Conservation (phyloP, 2,329 filamentous ascomycete species). For the Epichloe scottii region DNA sequence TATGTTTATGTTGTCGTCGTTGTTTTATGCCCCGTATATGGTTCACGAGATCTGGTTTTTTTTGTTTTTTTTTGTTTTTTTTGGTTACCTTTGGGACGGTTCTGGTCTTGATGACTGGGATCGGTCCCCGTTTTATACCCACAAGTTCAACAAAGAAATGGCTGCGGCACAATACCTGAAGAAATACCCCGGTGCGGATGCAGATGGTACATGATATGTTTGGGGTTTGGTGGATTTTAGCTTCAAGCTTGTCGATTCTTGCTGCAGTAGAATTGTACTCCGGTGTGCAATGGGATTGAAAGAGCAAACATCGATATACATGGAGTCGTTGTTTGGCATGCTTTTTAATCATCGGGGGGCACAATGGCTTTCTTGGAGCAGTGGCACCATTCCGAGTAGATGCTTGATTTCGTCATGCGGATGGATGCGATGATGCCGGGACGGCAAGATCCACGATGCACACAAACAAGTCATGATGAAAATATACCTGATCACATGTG, state of each 20-base stretch:
- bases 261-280: not conserved
- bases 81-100: slow-evolving; percentile 11
- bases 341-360: not conserved
- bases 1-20: slow-evolving; percentile 7
- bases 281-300: not conserved
- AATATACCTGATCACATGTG: not conserved
- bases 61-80: slow-evolving; percentile 6
- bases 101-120: slow-evolving; percentile 22
- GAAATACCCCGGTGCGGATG: slow-evolving; percentile 19
- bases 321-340: not conserved
- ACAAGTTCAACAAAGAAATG: slow-evolving; percentile 17
- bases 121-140: slow-evolving; percentile 23
- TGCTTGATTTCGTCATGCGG: not conserved
- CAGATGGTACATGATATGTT: slow-evolving; percentile 1
- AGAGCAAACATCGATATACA: not conserved
- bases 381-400: not conserved
- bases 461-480: not conserved
- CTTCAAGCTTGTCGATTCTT: not conserved
- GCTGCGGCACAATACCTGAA: slow-evolving; percentile 15
- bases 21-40: slow-evolving; percentile 5
- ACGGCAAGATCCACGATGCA: not conserved
- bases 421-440: not conserved
- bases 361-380: not conserved
- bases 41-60: slow-evolving; percentile 5
- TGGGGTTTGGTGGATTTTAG: not conserved